Conservation (phyloP, 371 early-diverging fungal species). For the Mortierella polycephala region DNA sequence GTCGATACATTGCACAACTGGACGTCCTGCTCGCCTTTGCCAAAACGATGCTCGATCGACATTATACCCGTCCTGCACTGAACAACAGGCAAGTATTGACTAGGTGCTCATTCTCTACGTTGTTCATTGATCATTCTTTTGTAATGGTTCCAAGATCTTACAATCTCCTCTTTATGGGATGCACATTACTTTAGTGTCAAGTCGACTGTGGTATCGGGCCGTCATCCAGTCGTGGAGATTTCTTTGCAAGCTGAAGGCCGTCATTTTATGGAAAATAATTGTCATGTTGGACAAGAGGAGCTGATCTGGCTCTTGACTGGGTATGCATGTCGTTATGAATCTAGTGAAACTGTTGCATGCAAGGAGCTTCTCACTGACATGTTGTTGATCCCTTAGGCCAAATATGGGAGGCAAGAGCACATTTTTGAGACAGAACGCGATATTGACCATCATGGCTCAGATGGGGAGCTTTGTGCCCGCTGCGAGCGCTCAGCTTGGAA, state of each 20-base stretch:
- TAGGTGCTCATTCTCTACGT: too few species aligned
- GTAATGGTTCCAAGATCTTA: background rate
- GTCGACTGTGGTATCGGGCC: conserved; percentile 63
- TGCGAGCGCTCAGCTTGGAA: conserved; percentile 77
- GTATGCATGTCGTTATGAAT: conserved; percentile 30
- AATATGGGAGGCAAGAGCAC: conserved; percentile 98
- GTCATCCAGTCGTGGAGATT: conserved; percentile 92
- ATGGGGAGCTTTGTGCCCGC: conserved; percentile 96
- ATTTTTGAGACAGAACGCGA: conserved; percentile 76
- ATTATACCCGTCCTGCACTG: conserved; percentile 70
- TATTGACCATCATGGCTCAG: conserved; percentile 91
- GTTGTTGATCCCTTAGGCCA: conserved; percentile 59
- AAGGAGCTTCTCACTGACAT: background rate
- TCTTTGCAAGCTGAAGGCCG: conserved; percentile 68
- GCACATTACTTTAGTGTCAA: conserved; percentile 2
- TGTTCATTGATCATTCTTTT: background rate
- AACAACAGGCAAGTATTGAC: conserved; percentile 53
- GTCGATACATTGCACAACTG: conserved; percentile 71
- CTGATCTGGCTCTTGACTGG: conserved; percentile 84
- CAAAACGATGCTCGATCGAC: conserved; percentile 60
- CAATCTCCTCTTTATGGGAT: background rate
- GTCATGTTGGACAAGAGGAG: conserved; percentile 62
- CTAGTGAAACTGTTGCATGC: background rate
- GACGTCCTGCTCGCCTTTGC: conserved; percentile 77
- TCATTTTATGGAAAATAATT: conserved; percentile 82